These are phyloP conservation scores for Curvularia eragrostidis DNA, from an alignment of 2,329 filamentous ascomycete species.

Conservation along the genomic window DNA sequence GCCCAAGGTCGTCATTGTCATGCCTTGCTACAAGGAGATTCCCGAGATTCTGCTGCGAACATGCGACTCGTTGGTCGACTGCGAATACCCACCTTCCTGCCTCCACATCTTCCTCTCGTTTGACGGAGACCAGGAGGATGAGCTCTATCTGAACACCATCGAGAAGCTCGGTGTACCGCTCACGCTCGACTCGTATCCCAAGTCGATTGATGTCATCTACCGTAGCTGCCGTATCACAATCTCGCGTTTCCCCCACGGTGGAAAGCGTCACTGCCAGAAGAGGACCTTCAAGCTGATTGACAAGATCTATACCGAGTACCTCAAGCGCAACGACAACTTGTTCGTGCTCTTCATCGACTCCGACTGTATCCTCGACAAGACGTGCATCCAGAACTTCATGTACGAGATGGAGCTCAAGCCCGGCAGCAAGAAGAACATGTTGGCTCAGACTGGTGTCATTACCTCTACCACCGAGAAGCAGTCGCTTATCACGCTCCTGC, in stretches of 20 bases:
- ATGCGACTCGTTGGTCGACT: slow-evolving; percentile 89
- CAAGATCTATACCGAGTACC: slow-evolving; percentile 85
- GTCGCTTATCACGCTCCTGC: slow-evolving; percentile 86
- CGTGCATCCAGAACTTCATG: slow-evolving; percentile 96
- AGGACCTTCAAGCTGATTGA: slow-evolving; percentile 92
- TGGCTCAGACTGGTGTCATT: slow-evolving; percentile 97
- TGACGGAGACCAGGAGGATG: slow-evolving; percentile 87
- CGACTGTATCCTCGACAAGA: slow-evolving; percentile 89
- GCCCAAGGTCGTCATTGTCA: slow-evolving; percentile 93
- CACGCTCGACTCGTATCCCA: slow-evolving; percentile 78
- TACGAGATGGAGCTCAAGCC: slow-evolving; percentile 98
- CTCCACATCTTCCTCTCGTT: slow-evolving; percentile 96
- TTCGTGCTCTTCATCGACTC: slow-evolving; percentile 98
- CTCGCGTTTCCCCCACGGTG: slow-evolving; percentile 90
- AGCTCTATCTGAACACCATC: slow-evolving; percentile 86
- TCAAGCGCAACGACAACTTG: slow-evolving; percentile 86
- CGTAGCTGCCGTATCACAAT: slow-evolving; percentile 83
- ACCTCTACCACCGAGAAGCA: slow-evolving; percentile 91
- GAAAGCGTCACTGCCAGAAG: slow-evolving; percentile 94
- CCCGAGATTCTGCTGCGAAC: slow-evolving; percentile 84
- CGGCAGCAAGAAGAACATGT: slow-evolving; percentile 88
- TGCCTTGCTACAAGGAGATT: slow-evolving; percentile 95
- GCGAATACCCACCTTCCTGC: slow-evolving; percentile 90
- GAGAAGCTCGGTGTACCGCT: slow-evolving; percentile 82
- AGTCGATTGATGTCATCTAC: slow-evolving; percentile 89